Conservation (phyloP, 129 eudicot species). For the Flaveria ramosissima region DNA sequence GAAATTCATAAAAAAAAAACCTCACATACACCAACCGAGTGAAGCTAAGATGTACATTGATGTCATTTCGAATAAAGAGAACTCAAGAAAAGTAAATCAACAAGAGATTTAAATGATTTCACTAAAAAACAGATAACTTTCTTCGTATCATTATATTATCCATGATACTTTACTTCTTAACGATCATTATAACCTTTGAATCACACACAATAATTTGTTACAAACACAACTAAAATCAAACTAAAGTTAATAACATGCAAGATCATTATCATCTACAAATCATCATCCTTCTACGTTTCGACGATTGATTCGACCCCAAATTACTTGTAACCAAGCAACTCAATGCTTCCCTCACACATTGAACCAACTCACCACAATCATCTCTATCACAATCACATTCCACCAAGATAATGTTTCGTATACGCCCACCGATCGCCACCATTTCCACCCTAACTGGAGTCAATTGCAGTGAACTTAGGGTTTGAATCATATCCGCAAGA, state of each 20-base stretch:
- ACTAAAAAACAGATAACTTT: too few relatives aligned
- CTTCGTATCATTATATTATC: too few relatives aligned
- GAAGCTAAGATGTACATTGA: too few relatives aligned
- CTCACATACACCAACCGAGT: too few relatives aligned
- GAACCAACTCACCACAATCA: conserved; percentile 36
- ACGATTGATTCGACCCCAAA: conserved; percentile 21
- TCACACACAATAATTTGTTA: not conserved
- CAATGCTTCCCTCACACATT: conserved; percentile 56
- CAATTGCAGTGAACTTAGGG: conserved; percentile 44
- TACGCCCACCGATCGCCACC: conserved; percentile 67
- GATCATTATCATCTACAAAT: not conserved
- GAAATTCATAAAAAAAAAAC: too few relatives aligned
- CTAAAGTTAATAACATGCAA: not conserved
- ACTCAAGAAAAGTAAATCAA: too few relatives aligned
- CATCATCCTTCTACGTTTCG: conserved; percentile 35
- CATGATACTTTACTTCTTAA: too few relatives aligned
- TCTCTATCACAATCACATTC: conserved; percentile 38
- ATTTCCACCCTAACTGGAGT: conserved; percentile 65
- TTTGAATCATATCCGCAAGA: conserved; percentile 46
- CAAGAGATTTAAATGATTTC: too few relatives aligned
- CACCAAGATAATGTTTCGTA: conserved; percentile 47
- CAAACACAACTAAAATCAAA: not conserved
- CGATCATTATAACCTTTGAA: too few relatives aligned
- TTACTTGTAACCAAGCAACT: conserved; percentile 41
- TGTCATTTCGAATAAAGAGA: too few relatives aligned